phyloP scores from a whole-genome alignment of 1,284 basidiomycete genomes.

The Omphalotus olearius region DNA sequence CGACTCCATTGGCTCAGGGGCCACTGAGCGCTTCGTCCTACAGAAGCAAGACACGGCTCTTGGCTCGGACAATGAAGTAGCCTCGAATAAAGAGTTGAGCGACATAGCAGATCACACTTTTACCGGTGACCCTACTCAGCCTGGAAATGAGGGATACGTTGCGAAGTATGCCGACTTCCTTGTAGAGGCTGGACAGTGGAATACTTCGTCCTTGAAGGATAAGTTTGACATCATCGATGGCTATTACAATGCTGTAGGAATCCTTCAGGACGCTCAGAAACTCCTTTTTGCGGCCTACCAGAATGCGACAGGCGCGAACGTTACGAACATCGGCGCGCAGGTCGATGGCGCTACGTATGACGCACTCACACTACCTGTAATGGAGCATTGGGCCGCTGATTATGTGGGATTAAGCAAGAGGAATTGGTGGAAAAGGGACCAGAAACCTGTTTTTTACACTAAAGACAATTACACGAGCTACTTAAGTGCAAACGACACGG shows the following conservation, averaged over 20 bases:
- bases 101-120: slow-evolving; percentile 1
- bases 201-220: neutral
- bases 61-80: slow-evolving; percentile 3
- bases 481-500: slow-evolving; percentile 2
- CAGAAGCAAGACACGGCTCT: neutral
- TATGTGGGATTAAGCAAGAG: neutral
- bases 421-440: neutral
- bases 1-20: neutral
- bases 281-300: slow-evolving; percentile 4
- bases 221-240: neutral
- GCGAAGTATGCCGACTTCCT: slow-evolving; percentile 1
- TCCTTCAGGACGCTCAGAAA: neutral
- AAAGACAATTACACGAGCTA: slow-evolving; percentile 3
- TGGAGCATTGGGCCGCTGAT: slow-evolving; percentile 6
- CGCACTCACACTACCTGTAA: neutral
- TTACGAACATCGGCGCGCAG: slow-evolving; percentile 5
- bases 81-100: slow-evolving; percentile 3
- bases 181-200: slow-evolving; percentile 2
- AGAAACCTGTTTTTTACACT: neutral
- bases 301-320: neutral
- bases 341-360: neutral
- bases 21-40: slow-evolving; percentile 2
- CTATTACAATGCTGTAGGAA: slow-evolving; percentile 1
- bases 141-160: neutral
- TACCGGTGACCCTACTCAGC: neutral